phyloP scores from a whole-genome alignment of 495 filamentous ascomycete species.

The Podospora fimiseda region DNA sequence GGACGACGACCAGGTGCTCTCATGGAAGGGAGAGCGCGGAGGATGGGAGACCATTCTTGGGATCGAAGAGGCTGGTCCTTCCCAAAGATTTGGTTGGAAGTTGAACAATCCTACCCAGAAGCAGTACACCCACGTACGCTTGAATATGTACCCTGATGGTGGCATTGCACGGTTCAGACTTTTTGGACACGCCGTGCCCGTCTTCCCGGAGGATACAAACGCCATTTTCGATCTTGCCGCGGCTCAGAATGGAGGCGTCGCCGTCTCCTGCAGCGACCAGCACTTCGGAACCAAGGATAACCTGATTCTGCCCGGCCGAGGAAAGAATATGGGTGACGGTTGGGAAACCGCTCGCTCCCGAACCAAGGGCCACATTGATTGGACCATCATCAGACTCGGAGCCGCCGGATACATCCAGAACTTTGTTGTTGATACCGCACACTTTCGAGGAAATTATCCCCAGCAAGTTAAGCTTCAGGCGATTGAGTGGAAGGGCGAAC shows the following conservation, averaged over 20 bases:
- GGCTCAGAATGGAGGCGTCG: slow-evolving; percentile 73
- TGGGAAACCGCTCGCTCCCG: slow-evolving; percentile 87
- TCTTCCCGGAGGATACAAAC: slow-evolving; percentile 55
- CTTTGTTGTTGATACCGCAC: slow-evolving; percentile 79
- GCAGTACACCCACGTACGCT: slow-evolving; percentile 75
- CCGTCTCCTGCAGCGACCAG: slow-evolving; percentile 70
- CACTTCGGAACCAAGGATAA: slow-evolving; percentile 83
- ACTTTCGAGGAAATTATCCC: slow-evolving; percentile 88
- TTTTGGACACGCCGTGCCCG: slow-evolving; percentile 69
- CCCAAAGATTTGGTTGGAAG: slow-evolving; percentile 72
- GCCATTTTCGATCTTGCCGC: slow-evolving; percentile 76
- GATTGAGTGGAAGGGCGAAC: slow-evolving; percentile 47
- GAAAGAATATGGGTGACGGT: slow-evolving; percentile 88
- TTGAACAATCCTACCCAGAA: slow-evolving; percentile 52
- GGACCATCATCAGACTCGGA: slow-evolving; percentile 75
- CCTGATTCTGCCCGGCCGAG: slow-evolving; percentile 75
- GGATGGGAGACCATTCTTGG: slow-evolving; percentile 70
- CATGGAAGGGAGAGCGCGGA: slow-evolving; percentile 49
- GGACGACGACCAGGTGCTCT: slow-evolving; percentile 53
- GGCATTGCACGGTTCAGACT: slow-evolving; percentile 85
- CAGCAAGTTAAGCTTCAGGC: slow-evolving; percentile 67
- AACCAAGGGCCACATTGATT: slow-evolving; percentile 72
- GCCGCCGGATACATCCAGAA: slow-evolving; percentile 61
- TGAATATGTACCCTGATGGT: slow-evolving; percentile 90
- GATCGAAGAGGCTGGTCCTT: slow-evolving; percentile 65